Conservation (phyloP, 1,284 basidiomycete genomes). For the Veloporphyrellus conicus region DNA sequence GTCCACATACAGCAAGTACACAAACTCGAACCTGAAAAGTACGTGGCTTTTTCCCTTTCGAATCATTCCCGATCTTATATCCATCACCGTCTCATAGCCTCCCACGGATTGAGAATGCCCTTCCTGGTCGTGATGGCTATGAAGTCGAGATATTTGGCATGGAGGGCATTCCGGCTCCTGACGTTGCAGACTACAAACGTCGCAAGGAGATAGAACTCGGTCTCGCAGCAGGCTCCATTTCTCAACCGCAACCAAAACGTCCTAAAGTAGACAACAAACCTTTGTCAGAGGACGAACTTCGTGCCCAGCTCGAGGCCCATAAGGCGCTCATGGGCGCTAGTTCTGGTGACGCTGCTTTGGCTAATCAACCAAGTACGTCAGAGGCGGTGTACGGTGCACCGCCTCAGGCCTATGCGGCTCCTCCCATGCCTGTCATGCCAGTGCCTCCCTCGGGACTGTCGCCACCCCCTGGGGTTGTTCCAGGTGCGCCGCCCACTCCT, state of each 20-base stretch:
- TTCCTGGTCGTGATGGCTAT: slow-evolving; percentile 95
- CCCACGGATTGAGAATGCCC: slow-evolving; percentile 88
- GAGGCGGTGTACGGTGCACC: slow-evolving; percentile 65
- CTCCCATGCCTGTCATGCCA: slow-evolving; percentile 45
- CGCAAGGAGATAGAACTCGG: slow-evolving; percentile 91
- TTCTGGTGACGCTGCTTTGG: slow-evolving; percentile 35
- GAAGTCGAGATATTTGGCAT: slow-evolving; percentile 99
- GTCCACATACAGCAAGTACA: slow-evolving; percentile 99
- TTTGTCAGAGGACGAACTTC: slow-evolving; percentile 79
- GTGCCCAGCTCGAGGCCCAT: slow-evolving; percentile 83
- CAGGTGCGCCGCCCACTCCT: slow-evolving; percentile 36
- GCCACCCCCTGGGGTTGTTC: slow-evolving; percentile 39
- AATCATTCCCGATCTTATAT: slow-evolving; percentile 7
- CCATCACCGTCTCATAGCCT: slow-evolving; percentile 41
- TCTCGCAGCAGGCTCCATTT: slow-evolving; percentile 74
- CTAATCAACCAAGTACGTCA: slow-evolving; percentile 35
- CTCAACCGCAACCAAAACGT: slow-evolving; percentile 73
- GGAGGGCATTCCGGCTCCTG: slow-evolving; percentile 95
- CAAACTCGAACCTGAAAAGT: slow-evolving; percentile 96
- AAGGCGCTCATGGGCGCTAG: slow-evolving; percentile 82
- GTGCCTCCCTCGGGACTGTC: slow-evolving; percentile 42
- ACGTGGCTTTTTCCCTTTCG: slow-evolving; percentile 29
- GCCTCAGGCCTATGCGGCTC: slow-evolving; percentile 59
- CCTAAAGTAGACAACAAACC: slow-evolving; percentile 81
- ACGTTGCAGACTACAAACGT: slow-evolving; percentile 92